phyloP scores from a whole-genome alignment of 768 basidiomycete genomes.

The Pleurotus tuoliensis region DNA sequence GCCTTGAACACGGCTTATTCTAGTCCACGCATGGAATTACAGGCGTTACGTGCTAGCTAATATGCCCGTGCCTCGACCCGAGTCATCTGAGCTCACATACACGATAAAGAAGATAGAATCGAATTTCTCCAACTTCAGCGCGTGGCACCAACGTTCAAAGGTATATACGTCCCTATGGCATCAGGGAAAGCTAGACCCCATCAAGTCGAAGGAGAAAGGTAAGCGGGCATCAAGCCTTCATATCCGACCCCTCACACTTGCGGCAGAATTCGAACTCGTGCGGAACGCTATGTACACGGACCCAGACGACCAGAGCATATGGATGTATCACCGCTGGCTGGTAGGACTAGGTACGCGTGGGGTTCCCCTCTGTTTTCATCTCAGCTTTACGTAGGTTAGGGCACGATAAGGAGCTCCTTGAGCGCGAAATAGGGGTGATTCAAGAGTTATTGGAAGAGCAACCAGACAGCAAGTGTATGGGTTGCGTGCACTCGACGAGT shows the following conservation, averaged over 20 bases:
- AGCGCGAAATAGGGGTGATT: slow-evolving; percentile 75
- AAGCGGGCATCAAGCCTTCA: slow-evolving; percentile 11
- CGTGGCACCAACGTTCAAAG: slow-evolving; percentile 97
- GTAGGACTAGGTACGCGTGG: slow-evolving; percentile 63
- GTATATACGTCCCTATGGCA: slow-evolving; percentile 67
- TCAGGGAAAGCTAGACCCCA: slow-evolving; percentile 44
- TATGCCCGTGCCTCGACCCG: slow-evolving; percentile 56
- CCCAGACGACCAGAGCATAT: slow-evolving; percentile 93
- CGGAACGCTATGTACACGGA: slow-evolving; percentile 95
- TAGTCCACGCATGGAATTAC: slow-evolving; percentile 96
- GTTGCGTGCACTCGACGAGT: background rate
- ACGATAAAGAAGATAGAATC: slow-evolving; percentile 88
- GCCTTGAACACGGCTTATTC: background rate
- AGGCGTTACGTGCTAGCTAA: slow-evolving; percentile 78
- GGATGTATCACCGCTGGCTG: slow-evolving; percentile 99
- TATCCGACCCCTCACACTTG: background rate
- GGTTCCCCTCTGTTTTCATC: background rate
- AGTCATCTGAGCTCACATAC: slow-evolving; percentile 72
- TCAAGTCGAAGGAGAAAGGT: slow-evolving; percentile 69
- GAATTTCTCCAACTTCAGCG: slow-evolving; percentile 97
- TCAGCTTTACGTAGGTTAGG: slow-evolving; percentile 37
- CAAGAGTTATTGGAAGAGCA: slow-evolving; percentile 84
- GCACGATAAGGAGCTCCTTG: slow-evolving; percentile 51
- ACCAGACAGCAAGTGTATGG: slow-evolving; percentile 88
- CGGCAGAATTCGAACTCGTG: slow-evolving; percentile 85